phyloP scores from a whole-genome alignment of 2,329 filamentous ascomycete species.

The Verticillium klebahnii region DNA sequence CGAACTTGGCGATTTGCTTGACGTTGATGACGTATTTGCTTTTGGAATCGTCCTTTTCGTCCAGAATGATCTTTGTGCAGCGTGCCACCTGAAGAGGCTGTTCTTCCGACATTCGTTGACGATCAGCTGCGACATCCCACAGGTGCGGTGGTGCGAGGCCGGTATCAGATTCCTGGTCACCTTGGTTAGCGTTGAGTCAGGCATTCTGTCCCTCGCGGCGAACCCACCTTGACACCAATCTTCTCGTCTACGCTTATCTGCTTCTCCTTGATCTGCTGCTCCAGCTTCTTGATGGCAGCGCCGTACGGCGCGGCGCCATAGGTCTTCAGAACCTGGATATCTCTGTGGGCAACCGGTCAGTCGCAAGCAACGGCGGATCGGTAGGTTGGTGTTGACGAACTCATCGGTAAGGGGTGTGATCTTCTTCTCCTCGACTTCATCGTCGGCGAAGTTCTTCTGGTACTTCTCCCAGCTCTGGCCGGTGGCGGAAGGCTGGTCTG shows the following conservation, averaged over 20 bases:
- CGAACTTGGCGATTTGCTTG: constrained; percentile 99
- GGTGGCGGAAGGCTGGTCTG: constrained; percentile 82
- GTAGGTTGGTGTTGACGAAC: constrained; percentile 49
- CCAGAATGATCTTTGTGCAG: constrained; percentile 98
- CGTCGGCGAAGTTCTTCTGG: constrained; percentile 93
- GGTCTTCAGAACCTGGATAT: constrained; percentile 98
- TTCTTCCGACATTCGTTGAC: constrained; percentile 97
- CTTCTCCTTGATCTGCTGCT: constrained; percentile 99
- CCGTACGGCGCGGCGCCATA: constrained; percentile 97
- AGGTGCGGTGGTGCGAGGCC: constrained; percentile 96
- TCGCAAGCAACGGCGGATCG: not conserved
- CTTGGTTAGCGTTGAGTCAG: not conserved
- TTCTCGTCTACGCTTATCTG: constrained; percentile 98
- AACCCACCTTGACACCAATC: constrained; percentile 74
- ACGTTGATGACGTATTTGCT: constrained; percentile 99
- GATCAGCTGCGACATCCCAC: constrained; percentile 96
- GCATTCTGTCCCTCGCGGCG: not conserved
- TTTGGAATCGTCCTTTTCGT: constrained; percentile 94
- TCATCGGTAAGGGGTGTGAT: constrained; percentile 96
- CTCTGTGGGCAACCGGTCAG: constrained; percentile 50
- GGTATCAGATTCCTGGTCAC: constrained; percentile 86
- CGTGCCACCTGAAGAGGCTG: constrained; percentile 95
- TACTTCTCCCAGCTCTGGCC: constrained; percentile 98
- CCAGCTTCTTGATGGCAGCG: constrained; percentile 89
- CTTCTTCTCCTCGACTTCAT: constrained; percentile 99